A percentile compares a stretch with the other conserved stretches of the same genome.
Conservation (phyloP, 768 basidiomycete genomes). For the Mycena olivaceomarginata region DNA sequence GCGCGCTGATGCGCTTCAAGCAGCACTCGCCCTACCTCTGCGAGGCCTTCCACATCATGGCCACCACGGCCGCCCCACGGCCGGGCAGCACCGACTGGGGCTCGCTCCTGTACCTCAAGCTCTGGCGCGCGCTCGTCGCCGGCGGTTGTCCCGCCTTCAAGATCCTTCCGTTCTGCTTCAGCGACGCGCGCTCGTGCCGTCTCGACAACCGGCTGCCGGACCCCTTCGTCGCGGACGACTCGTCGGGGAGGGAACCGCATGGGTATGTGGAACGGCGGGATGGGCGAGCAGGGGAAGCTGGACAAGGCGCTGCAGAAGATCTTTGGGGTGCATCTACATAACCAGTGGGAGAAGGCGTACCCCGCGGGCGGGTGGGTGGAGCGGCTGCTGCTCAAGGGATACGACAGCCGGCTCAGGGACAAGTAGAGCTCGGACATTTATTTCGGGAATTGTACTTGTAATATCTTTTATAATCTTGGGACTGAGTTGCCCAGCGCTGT, state of each 20-base stretch:
- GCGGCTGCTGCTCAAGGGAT: slow-evolving; percentile 80
- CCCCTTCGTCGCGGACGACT: slow-evolving; percentile 81
- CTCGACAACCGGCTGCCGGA: slow-evolving; percentile 95
- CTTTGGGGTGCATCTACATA: slow-evolving; percentile 95
- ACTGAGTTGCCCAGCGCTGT: too few relatives aligned
- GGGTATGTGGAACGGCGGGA: slow-evolving; percentile 68
- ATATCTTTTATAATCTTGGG: background rate
- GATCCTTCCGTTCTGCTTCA: slow-evolving; percentile 96
- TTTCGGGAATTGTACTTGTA: background rate
- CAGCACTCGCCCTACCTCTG: slow-evolving; percentile 96
- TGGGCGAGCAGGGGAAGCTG: slow-evolving; percentile 77
- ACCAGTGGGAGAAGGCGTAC: slow-evolving; percentile 95
- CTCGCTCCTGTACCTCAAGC: slow-evolving; percentile 91
- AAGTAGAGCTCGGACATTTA: slow-evolving; percentile 12
- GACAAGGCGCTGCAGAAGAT: slow-evolving; percentile 80
- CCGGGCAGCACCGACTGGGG: slow-evolving; percentile 96
- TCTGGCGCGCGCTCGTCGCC: slow-evolving; percentile 90
- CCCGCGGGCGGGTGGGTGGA: slow-evolving; percentile 93
- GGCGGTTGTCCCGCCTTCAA: slow-evolving; percentile 86
- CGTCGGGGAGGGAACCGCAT: slow-evolving; percentile 80
- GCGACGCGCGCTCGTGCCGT: slow-evolving; percentile 93
- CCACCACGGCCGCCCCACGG: slow-evolving; percentile 81
- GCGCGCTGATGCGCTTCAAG: slow-evolving; percentile 95
- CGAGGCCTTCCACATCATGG: slow-evolving; percentile 96
- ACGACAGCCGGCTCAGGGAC: slow-evolving; percentile 60